Base-by-base conservation (phyloP, 2,329 filamentous ascomycete genomes). In the Colletotrichum nymphaeae region DNA sequence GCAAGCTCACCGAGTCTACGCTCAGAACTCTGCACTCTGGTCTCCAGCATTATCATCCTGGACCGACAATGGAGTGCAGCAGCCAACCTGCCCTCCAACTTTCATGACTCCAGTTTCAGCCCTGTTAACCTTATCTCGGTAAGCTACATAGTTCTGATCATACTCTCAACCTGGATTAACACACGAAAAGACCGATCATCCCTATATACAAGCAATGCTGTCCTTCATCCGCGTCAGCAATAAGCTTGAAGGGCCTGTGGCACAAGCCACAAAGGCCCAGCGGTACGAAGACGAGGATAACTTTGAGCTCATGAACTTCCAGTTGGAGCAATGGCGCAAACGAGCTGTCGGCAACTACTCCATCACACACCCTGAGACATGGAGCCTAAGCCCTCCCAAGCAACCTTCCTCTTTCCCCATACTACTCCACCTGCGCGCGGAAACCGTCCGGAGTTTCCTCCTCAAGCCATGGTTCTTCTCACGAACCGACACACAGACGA, bases 301-400 rank as follows among this genome's bases (percentile, higher is more conserved):
- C 0, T 78, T 78, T n/a, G 79, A 80, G 9, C 9, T 80, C 5
- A 76, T 80, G 74, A 79, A 76, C 7, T 80, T 80, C 9, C 79
- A 80, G 24, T 76, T 80, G 5, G 53, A 67, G 55, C 64, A 52
- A 32, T 79, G 78, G 78, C 66, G 76, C 1, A 79, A 76, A 28
- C 77, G 75, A 4, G 76, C 76, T 1, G 74, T 80, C 1, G 78
- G 74, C 16, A 16, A 64, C 24, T 52, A 52, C 1, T 46, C 64
- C 1, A 28, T 58, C 8, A 58, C 35, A 0, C 52, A 58, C 0
- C 37, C 55, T 0, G 42, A 49, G 42, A 49, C 42, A 11, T 49
- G 42, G 42, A 49, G 16, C 16, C 8, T n/a, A 9, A 49, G 42
- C 19, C 42, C 19, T n/a, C 35, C 42, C 16, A 49, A n/a, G 8